phyloP scores from a whole-genome alignment of 306 rosid species.

The Ochetophila trinervis region DNA sequence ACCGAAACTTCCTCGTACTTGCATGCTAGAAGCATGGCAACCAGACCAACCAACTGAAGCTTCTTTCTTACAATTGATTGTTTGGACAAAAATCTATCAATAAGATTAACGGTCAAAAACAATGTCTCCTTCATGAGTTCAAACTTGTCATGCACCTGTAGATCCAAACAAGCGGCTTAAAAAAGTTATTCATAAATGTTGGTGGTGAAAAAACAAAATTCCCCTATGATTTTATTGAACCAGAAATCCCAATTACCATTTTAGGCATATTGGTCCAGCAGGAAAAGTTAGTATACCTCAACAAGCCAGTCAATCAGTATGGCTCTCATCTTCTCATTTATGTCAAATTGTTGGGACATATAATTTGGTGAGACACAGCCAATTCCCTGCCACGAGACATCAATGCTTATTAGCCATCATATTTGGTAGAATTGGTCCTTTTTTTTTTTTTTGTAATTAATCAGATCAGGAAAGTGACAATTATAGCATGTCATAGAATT shows the following conservation, averaged over 20 bases:
- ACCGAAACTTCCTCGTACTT: conserved; percentile 96
- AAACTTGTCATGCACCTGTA: conserved; percentile 94
- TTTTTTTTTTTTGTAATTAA: background rate
- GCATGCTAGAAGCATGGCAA: conserved; percentile 98
- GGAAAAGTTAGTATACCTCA: conserved; percentile 53
- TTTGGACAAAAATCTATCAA: conserved; percentile 75
- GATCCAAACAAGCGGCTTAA: conserved; percentile 15
- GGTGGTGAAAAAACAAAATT: background rate
- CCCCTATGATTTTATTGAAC: background rate
- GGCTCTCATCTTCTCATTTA: conserved; percentile 96
- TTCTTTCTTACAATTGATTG: conserved; percentile 72
- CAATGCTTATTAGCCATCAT: conserved; percentile 20
- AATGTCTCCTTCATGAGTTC: conserved; percentile 90
- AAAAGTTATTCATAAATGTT: background rate
- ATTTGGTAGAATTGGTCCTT: conserved; percentile 1
- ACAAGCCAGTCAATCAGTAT: conserved; percentile 94
- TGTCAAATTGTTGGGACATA: conserved; percentile 72
- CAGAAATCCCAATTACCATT: conserved; percentile 22
- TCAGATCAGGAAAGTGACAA: conserved; percentile 2
- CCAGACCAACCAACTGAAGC: conserved; percentile 95
- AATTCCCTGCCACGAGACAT: conserved; percentile 46
- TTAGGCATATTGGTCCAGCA: conserved; percentile 19
- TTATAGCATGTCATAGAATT: conserved; percentile 2
- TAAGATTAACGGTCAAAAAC: conserved; percentile 74
- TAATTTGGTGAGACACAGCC: conserved; percentile 66